Evolutionary conservation across 176 grass and related monocot species (phyloP).

Genomic region (Thinopyrum elongatum): DNA sequence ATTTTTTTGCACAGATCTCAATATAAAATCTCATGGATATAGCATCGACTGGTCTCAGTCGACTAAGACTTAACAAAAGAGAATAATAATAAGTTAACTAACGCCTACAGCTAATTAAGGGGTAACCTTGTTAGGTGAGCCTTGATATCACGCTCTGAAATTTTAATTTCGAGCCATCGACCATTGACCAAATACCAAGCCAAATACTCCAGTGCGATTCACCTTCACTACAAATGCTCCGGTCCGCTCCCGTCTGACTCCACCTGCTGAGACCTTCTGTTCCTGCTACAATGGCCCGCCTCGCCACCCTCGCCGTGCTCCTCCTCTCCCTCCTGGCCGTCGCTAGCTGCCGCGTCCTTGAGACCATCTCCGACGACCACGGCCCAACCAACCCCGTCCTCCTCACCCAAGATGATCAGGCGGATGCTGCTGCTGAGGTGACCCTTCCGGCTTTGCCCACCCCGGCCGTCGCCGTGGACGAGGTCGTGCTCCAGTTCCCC

Average conservation of each 20-base stretch:
- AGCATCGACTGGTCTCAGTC: no score
- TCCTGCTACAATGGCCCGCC: constrained; percentile 43
- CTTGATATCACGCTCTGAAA: neutral
- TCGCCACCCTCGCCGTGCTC: constrained; percentile 20
- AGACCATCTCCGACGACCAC: neutral
- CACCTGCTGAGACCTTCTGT: neutral
- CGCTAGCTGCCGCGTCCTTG: constrained; percentile 23
- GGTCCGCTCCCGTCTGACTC: neutral
- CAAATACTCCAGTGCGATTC: neutral
- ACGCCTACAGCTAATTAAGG: no score
- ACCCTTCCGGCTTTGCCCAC: neutral
- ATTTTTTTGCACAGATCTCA: no score
- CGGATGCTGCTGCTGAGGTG: neutral
- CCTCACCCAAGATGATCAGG: neutral
- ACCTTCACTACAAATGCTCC: neutral
- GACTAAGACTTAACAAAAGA: no score
- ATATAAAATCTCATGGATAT: no score
- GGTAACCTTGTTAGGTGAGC: neutral
- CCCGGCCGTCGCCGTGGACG: no score
- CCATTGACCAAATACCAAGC: neutral
- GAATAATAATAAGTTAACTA: no score
- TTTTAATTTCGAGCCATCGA: neutral
- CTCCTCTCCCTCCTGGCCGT: constrained; percentile 35
- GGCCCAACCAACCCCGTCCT: neutral
- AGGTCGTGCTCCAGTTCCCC: constrained; percentile 4